Base-by-base conservation (phyloP, 2,329 filamentous ascomycete genomes). In the Aspergillus intermedius region DNA sequence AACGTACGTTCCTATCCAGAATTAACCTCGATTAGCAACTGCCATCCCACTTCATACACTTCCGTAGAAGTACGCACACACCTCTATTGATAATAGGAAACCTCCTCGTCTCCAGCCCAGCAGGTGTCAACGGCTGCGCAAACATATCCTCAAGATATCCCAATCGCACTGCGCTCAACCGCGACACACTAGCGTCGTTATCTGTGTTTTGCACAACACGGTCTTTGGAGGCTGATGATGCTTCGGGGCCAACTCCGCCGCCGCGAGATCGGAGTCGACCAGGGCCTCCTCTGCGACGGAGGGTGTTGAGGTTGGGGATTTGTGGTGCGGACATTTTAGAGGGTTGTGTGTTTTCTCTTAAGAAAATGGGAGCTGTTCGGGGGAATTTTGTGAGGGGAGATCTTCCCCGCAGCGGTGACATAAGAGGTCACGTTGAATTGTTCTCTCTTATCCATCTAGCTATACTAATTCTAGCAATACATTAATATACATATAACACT, bases 1-100 rank as follows among this genome's bases (percentile, higher is more conserved):
- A 19, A 91, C 86, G 62, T 96, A 97, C n/a, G 91, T 97, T 46
- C 90, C 90, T 91, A 56, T 47, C 35, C 43, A 50, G 25, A 22
- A 1, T n/a, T n/a, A 22, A 21, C 34, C 15, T 35, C 46, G 49
- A 42, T 55, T 40, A 37, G n/a, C n/a, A 35, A 35, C n/a, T 35
- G 34, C n/a, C 34, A 40, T 40, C 37, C 37, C 37, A 40, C 37
- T 22, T 44, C 13, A 47, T 49, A 49, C 60, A 54, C 62, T 19
- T 8, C 17, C 22, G 15, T 5, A 12, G 42, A 25, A 17, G 58
- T 60, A 59, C 35, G 13, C 22, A 48, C 23, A 44, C 50, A 89
- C 91, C 91, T 81, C 91, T 77, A 64, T 98, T 97, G 62, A 98
- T 95, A 53, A 98, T 88, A 45, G 93, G 93, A 54, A 94, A 77